A percentile compares a stretch with the other conserved stretches of the same genome.
Conservation (phyloP, 495 filamentous ascomycete species). For the Penicillium simplicissimum region DNA sequence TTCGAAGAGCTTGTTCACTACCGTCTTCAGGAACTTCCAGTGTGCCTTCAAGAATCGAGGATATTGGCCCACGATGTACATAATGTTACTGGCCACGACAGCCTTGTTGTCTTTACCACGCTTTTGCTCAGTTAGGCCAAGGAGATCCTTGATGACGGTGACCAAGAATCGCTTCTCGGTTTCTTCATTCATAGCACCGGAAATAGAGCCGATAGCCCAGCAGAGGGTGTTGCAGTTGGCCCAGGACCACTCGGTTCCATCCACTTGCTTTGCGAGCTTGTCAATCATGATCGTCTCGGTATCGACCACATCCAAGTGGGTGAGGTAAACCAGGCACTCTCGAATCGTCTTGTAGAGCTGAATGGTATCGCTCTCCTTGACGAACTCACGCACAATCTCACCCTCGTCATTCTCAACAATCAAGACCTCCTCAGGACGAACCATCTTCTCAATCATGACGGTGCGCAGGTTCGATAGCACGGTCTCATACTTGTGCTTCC, state of each 20-base stretch:
- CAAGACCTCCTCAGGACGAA: conserved; percentile 95
- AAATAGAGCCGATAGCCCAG: conserved; percentile 99
- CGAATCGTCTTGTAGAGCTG: conserved; percentile 99
- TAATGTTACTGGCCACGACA: conserved; percentile 98
- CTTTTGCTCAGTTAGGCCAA: conserved; percentile 99
- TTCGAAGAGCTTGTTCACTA: conserved; percentile 99
- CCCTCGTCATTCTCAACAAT: conserved; percentile 99
- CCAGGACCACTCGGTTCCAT: conserved; percentile 97
- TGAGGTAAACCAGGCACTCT: conserved; percentile 96
- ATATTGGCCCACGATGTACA: conserved; percentile 99
- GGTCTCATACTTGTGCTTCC: conserved; percentile 96
- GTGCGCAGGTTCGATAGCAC: conserved; percentile 89
- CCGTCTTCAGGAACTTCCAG: conserved; percentile 99
- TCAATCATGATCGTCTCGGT: conserved; percentile 99
- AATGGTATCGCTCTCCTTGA: conserved; percentile 98
- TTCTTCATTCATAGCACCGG: conserved; percentile 98
- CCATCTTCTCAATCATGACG: conserved; percentile 99
- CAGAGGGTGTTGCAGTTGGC: conserved; percentile 98
- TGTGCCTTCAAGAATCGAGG: conserved; percentile 97
- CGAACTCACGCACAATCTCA: conserved; percentile 97
- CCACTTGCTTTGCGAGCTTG: conserved; percentile 91
- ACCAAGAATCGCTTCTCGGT: conserved; percentile 98
- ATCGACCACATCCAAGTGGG: conserved; percentile 95
- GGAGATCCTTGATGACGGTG: conserved; percentile 96
- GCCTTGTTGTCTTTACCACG: conserved; percentile 99